phyloP scores from a whole-genome alignment of 768 basidiomycete species.

The Dendrothele bispora region DNA sequence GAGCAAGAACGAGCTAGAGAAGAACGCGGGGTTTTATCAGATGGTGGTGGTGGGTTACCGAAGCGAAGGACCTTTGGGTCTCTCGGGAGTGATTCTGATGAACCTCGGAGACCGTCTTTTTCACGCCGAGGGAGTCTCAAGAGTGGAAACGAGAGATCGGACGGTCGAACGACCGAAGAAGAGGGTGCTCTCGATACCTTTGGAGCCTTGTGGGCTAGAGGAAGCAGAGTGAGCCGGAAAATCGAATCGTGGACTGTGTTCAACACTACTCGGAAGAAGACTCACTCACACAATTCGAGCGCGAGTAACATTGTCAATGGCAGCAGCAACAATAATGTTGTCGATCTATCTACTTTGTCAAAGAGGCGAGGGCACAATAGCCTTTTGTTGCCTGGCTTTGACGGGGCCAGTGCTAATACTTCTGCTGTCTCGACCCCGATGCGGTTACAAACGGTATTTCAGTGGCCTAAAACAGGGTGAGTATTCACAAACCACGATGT shows the following conservation, averaged over 20 bases:
- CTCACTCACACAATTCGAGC: neutral
- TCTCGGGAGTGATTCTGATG: constrained; percentile 1
- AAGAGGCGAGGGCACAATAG: neutral
- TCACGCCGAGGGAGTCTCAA: constrained; percentile 20
- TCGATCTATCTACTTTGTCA: constrained; percentile 1
- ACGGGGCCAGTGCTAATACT: too few species aligned
- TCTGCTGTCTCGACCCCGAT: too few species aligned
- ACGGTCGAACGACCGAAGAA: constrained; percentile 9
- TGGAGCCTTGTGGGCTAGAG: constrained; percentile 33
- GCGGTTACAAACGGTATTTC: too few species aligned
- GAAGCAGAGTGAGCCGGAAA: constrained; percentile 41
- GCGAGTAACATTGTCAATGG: neutral
- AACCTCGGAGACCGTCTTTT: neutral
- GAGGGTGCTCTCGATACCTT: constrained; percentile 14
- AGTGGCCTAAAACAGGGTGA: too few species aligned
- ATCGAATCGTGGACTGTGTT: constrained; percentile 51
- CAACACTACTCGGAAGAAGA: constrained; percentile 17
- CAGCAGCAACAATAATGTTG: neutral
- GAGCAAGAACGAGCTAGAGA: constrained; percentile 5
- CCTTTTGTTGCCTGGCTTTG: too few species aligned
- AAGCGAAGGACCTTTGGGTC: constrained; percentile 4
- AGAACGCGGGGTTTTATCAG: constrained; percentile 12
- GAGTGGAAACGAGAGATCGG: constrained; percentile 9
- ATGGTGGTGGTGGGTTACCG: constrained; percentile 1
- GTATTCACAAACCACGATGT: too few species aligned